These are phyloP conservation scores for Apostasia ramifera DNA, from an alignment of 106 monocot species.

Conservation along the genomic window DNA sequence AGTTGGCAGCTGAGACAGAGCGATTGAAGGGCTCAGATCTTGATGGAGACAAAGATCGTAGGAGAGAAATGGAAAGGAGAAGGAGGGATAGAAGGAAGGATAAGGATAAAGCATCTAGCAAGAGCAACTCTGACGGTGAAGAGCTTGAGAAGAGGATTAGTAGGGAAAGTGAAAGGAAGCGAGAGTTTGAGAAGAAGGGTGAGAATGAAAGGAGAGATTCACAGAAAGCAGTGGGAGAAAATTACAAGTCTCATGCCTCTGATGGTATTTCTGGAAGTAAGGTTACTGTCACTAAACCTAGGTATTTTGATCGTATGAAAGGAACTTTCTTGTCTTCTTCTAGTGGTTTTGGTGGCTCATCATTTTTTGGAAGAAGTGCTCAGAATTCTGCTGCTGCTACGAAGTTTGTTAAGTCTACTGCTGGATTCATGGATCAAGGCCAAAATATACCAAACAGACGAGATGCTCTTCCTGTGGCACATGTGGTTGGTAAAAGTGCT, in stretches of 20 bases:
- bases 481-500: conserved; percentile 24
- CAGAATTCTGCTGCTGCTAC: conserved; percentile 27
- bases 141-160: conserved; percentile 36
- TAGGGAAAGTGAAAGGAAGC: conserved; percentile 59
- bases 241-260: conserved; percentile 15
- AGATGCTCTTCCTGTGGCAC: conserved; percentile 24
- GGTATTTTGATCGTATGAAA: conserved; percentile 63
- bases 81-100: conserved; percentile 58
- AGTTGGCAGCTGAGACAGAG: conserved; percentile 56
- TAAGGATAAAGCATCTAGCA: conserved; percentile 46
- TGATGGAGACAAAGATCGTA: conserved; percentile 37
- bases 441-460: conserved; percentile 19
- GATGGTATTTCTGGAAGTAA: conserved; percentile 6
- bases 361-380: conserved; percentile 61
- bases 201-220: conserved; percentile 43
- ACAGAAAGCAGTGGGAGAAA: conserved; percentile 14
- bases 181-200: conserved; percentile 47
- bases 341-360: conserved; percentile 49
- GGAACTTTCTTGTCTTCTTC: conserved; percentile 61
- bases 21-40: conserved; percentile 11
- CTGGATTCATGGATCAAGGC: conserved; percentile 20
- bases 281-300: conserved; percentile 23
- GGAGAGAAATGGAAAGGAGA: conserved; percentile 49
- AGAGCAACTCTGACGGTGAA: conserved; percentile 54
- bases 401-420: conserved; percentile 36